phyloP scores from a whole-genome alignment of 345 rosid genomes.

The Erodium maritimum region DNA sequence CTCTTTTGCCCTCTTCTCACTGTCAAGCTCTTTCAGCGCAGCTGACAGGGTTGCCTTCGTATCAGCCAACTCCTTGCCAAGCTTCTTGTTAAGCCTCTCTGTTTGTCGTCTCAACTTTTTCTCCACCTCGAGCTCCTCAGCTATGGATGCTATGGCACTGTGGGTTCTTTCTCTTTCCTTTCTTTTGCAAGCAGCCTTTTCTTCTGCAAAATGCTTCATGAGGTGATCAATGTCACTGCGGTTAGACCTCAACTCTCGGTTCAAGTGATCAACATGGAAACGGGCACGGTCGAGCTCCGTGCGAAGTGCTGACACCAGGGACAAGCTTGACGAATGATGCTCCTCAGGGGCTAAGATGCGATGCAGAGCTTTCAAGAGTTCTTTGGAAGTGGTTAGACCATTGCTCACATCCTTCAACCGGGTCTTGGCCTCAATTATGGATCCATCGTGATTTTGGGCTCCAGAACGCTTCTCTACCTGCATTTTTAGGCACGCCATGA shows the following conservation, averaged over 20 bases:
- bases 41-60: constrained; percentile 33
- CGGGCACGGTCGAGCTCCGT: constrained; percentile 54
- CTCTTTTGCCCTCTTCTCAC: constrained; percentile 80
- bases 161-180: constrained; percentile 45
- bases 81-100: constrained; percentile 78
- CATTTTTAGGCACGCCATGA: constrained; percentile 10
- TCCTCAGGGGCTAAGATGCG: constrained; percentile 49
- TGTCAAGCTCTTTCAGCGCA: constrained; percentile 43
- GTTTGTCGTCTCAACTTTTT: constrained; percentile 53
- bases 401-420: constrained; percentile 51
- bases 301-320: constrained; percentile 52
- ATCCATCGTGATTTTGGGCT: constrained; percentile 20
- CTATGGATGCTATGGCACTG: constrained; percentile 28
- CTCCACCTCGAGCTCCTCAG: constrained; percentile 65
- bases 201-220: constrained; percentile 41
- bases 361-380: constrained; percentile 61
- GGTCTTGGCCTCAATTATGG: constrained; percentile 15
- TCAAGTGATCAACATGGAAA: constrained; percentile 39
- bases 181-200: constrained; percentile 45
- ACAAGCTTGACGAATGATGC: constrained; percentile 33
- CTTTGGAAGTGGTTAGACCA: constrained; percentile 59
- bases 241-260: constrained; percentile 28
- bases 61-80: constrained; percentile 60
- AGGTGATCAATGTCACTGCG: constrained; percentile 36
- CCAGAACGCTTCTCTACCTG: constrained; percentile 42